Evolutionary conservation across 2,329 filamentous ascomycete species (phyloP), one percentile per base, ranked within the genome.

Genomic region (Coniella vitis): DNA sequence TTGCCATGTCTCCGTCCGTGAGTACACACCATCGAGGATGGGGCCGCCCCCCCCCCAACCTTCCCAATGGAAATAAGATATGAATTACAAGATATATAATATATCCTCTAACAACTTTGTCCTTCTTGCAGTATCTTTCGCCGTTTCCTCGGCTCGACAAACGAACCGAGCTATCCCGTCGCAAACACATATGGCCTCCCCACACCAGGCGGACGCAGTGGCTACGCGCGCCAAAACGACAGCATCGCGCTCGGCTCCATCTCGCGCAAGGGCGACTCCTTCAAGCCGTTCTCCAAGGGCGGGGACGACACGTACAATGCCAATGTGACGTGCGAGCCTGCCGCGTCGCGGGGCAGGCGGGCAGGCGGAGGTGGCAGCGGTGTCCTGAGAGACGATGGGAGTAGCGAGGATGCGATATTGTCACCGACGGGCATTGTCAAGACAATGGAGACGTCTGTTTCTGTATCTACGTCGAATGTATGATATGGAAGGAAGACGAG

Each of bases 1-100:
- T 42, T 42, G n/a, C 40, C 40, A 32, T 42, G 40, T 21, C 29
- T 42, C 14, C 40, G 40, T 13, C 40, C 40, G 40, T 42, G 20
- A 42, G 40, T 42, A 3, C 17, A 34, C 12, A 12, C 37, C 8
- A 38, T 22, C 19, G 19, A 12, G 16, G 17, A 19, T 19, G 7
- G 14, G 16, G 7, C n/a, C 8, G 13, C 17, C 38, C 12, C 20
- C 12, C 13, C 38, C 22, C 12, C 8, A 21, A 3, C 8, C 16
- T 13, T 4, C 10, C 37, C 10, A 14, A 14, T 12, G 17, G 9
- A n/a, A n/a, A n/a, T n/a, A n/a, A n/a, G n/a, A n/a, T n/a, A n/a
- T n/a, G n/a, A n/a, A n/a, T n/a, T n/a, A n/a, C n/a, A n/a, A n/a
- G n/a, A n/a, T n/a, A n/a, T n/a, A n/a, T n/a, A n/a, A n/a, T n/a